Evolutionary conservation across 305 asterid species (phyloP), one percentile per base, ranked within the genome.

Genomic region (Fraxinus velutina): DNA sequence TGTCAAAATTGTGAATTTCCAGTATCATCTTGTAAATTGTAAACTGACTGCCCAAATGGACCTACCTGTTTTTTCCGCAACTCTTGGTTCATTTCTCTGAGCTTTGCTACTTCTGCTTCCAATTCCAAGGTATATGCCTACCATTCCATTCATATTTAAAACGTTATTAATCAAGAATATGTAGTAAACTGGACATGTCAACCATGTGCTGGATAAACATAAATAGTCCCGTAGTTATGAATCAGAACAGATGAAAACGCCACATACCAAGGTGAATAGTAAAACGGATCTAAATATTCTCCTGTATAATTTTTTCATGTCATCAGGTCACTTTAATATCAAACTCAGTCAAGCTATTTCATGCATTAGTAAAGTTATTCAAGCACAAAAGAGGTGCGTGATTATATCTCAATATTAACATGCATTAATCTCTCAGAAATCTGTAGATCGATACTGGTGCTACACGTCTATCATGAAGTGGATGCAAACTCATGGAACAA

Each of bases 41-140:
- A 68, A 24, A 27, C 81, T 33, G 39, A 84, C 22, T 32, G 80
- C 70, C 6, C 73, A 82, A 42, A 62, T 8, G 70, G 12, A 78
- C 70, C 47, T 55, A 92, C 99, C 97, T 96, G 97, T 82, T 90
- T 94, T 81, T 79, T 94, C 83, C 86, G 91, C 91, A 96, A 84
- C 86, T 94, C 96, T 29, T 88, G 82, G 80, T 96, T 94, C 77
- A 88, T 68, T 85, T 94, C 92, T 85, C 87, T 90, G 75, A 94
- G 97, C 83, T 90, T 90, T 13, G 92, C 98, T 33, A 96, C 93
- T 87, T 96, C 99, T 80, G 94, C 93, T 91, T 96, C 99, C 92
- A 96, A 84, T 80, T 96, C 98, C 83, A 91, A 86, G 42, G 98
- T 93, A 81, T 96, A 94, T 37, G 97, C 99, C 98, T 96, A 87